Evolutionary conservation across 371 early-diverging fungal species (phyloP).

Genomic region (Dentiscutata heterogama): DNA sequence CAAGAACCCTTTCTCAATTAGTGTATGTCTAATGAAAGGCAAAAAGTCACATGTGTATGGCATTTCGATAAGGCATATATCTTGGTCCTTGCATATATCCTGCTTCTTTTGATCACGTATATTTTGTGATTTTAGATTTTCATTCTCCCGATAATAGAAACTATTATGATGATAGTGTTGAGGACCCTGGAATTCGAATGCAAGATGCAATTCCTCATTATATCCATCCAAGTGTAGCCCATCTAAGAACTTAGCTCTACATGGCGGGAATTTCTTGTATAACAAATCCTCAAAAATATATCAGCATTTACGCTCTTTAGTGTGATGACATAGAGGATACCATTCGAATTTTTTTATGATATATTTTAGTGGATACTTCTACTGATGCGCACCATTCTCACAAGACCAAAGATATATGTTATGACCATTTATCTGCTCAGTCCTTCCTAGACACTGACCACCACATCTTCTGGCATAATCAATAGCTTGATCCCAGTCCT

Average conservation of each 20-base stretch:
- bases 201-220: conserved; percentile 4
- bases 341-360: conserved; percentile 8
- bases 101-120: no score
- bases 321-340: conserved; percentile 6
- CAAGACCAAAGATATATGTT: conserved; percentile 12
- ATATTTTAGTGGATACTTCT: neutral
- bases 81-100: neutral
- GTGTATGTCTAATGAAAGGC: neutral
- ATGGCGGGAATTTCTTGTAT: conserved; percentile 7
- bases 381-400: conserved; percentile 3
- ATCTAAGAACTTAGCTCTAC: conserved; percentile 27
- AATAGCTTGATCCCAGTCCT: neutral
- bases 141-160: neutral
- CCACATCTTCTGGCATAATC: neutral
- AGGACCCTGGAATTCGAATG: conserved; percentile 23
- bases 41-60: neutral
- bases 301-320: neutral
- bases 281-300: conserved; percentile 32
- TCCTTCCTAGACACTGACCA: neutral
- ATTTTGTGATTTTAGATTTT: no score
- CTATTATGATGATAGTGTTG: conserved; percentile 6
- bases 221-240: conserved; percentile 12
- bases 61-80: neutral
- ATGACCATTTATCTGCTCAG: neutral
- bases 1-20: neutral